Percentiles rank a stretch among this genome's conserved stretches.
Evolutionary conservation across 1,284 basidiomycete genomes (phyloP).

Genomic region (Violaceomyces palustris): DNA sequence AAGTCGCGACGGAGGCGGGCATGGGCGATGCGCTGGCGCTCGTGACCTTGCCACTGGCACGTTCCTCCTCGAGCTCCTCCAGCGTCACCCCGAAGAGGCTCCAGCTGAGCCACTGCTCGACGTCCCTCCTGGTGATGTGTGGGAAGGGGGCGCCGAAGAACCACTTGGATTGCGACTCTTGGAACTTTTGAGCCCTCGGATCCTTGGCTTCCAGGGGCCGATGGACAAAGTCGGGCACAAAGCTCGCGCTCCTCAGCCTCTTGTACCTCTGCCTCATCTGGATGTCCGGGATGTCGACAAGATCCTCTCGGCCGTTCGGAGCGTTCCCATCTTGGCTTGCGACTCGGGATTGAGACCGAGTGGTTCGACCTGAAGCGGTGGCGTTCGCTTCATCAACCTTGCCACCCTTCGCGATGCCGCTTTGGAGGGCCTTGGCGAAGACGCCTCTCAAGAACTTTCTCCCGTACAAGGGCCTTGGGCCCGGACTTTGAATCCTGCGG

Average conservation of each 20-base stretch:
- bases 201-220: conserved; percentile 27
- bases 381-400: neutral
- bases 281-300: too few relatives aligned
- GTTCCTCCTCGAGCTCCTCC: conserved; percentile 33
- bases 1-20: conserved; percentile 3
- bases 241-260: conserved; percentile 23
- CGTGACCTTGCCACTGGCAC: neutral
- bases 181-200: conserved; percentile 39
- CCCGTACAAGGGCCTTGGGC: conserved; percentile 22
- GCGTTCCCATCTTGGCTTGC: neutral
- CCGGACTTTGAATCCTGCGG: conserved; percentile 22
- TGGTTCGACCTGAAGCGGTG: neutral
- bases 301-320: conserved; percentile 2
- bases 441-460: conserved; percentile 24
- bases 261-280: too few relatives aligned
- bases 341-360: neutral
- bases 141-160: conserved; percentile 27
- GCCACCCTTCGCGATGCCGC: conserved; percentile 15
- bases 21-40: conserved; percentile 12
- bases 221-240: conserved; percentile 34
- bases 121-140: conserved; percentile 35
- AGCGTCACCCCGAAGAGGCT: conserved; percentile 34
- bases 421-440: conserved; percentile 26
- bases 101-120: conserved; percentile 49
- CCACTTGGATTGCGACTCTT: conserved; percentile 36